Evolutionary conservation across 352 stramenopile genomes (phyloP), one percentile per base, ranked within the genome.

Genomic region (Globisporangium irregulare): DNA sequence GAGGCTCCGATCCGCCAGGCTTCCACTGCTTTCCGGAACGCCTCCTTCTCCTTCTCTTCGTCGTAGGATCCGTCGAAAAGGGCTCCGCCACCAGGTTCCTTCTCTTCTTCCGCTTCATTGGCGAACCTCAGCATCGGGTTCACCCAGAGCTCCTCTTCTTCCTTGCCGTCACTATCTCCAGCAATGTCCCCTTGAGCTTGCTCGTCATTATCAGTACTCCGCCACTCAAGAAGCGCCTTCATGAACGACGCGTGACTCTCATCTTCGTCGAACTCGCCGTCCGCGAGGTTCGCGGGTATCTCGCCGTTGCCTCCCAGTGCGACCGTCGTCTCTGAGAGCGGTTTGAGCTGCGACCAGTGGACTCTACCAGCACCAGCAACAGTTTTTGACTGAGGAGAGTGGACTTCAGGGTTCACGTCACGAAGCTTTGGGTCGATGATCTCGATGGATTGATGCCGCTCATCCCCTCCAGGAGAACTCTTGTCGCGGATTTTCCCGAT

Each of bases 171-270:
- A 22, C 56, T 56, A 2, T 10, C 25, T 1, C 25, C 24, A 14
- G 0, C 5, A 25, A 4, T 18, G 15, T 20, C 46, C 7, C 27
- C 69, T 51, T 61, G 6, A 3, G 68, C 48, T 14, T 36, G 29
- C 29, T 46, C 53, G 1, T 80, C 68, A 18, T 62, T 69, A 43
- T 90, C 81, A 15, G 63, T 75, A 12, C 75, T 70, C 38, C 87
- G 82, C 87, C 87, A 95, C 48, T 95, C 84, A 10, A 94, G 25
- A 20, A 95, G 66, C 3, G 85, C 86, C 41, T 92, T 93, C 75
- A 95, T 81, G 61, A 95, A 93, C 6, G 85, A 91, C 32, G 74
- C 74, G 51, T 95, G 87, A 51, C 85, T 82, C 0, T 65, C 79
- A n/a, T 89, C 84, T 69, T 93, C 86, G 59, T 91, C 66, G 53